A percentile compares a stretch with the other conserved stretches of the same genome.
Evolutionary conservation across 108 stramenopile species (phyloP).

Genomic region (Discostella stelligeroides): DNA sequence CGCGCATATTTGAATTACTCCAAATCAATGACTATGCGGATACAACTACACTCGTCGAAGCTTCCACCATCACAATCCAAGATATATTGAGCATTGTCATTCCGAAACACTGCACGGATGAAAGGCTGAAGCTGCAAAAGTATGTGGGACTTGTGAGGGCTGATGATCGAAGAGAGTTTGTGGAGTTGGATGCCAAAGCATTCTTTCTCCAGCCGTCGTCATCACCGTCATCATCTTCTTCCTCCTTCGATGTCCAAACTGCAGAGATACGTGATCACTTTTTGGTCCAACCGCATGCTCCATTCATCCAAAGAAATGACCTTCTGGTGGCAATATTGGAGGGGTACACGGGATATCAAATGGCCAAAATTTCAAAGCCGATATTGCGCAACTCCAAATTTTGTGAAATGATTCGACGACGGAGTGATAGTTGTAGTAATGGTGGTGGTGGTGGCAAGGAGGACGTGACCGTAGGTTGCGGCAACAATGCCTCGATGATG

Average conservation of each 20-base stretch:
- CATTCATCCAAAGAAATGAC: slow-evolving; percentile 38
- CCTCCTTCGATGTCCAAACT: neutral
- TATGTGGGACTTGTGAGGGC: slow-evolving; percentile 41
- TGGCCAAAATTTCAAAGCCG: slow-evolving; percentile 47
- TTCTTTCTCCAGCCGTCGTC: slow-evolving; percentile 10
- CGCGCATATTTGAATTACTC: slow-evolving; percentile 47
- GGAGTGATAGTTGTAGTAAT: slow-evolving; percentile 8
- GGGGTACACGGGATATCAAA: slow-evolving; percentile 34
- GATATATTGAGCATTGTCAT: slow-evolving; percentile 26
- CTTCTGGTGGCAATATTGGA: slow-evolving; percentile 45
- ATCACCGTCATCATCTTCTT: neutral
- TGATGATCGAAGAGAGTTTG: slow-evolving; percentile 36
- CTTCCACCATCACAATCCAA: slow-evolving; percentile 7
- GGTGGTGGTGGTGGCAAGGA: neutral
- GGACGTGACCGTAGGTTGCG: neutral
- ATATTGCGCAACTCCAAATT: slow-evolving; percentile 48
- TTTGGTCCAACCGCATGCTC: slow-evolving; percentile 7
- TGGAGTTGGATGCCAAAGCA: slow-evolving; percentile 13
- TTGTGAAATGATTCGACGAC: slow-evolving; percentile 41
- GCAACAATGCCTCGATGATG: neutral
- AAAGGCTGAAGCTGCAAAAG: slow-evolving; percentile 23
- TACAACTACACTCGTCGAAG: too few relatives aligned
- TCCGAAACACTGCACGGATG: slow-evolving; percentile 29
- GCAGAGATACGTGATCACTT: too few relatives aligned
- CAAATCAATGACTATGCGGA: slow-evolving; percentile 35